Conservation (phyloP, 2,329 filamentous ascomycete genomes). For the Coniochaeta sp. region DNA sequence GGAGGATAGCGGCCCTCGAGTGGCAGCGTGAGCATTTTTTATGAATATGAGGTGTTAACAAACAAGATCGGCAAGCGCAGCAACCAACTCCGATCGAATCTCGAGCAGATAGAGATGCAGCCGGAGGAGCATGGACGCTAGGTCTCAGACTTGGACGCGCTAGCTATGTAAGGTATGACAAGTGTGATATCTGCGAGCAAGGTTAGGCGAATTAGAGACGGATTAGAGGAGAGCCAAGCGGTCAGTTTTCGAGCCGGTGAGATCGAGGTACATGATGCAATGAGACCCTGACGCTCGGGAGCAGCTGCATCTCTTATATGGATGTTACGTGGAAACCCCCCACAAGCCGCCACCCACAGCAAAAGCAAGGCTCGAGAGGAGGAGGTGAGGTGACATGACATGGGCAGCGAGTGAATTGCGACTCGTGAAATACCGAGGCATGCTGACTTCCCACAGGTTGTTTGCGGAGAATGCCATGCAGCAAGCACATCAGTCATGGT, state of each 20-base stretch:
- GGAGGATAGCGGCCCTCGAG: neutral
- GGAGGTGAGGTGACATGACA: neutral
- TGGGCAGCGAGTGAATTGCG: neutral
- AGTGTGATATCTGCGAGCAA: neutral
- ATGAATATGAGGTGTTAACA: neutral
- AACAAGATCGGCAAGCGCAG: neutral
- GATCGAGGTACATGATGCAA: neutral
- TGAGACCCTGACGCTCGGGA: neutral
- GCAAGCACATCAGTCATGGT: neutral
- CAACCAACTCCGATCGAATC: neutral
- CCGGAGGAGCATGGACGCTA: neutral
- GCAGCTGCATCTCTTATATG: neutral
- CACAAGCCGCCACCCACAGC: too few species aligned
- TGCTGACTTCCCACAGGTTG: neutral
- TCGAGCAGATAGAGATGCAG: neutral
- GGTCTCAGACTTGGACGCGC: neutral
- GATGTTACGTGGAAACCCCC: neutral
- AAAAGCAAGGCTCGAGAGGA: neutral
- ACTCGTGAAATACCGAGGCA: neutral
- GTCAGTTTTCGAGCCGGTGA: neutral
- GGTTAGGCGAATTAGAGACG: neutral
- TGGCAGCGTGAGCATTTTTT: neutral
- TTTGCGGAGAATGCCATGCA: neutral
- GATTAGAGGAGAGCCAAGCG: neutral
- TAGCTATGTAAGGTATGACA: neutral